These are phyloP conservation scores for Chrysanthemum makinoi DNA, from an alignment of 129 eudicot genomes.

Conservation along the genomic window DNA sequence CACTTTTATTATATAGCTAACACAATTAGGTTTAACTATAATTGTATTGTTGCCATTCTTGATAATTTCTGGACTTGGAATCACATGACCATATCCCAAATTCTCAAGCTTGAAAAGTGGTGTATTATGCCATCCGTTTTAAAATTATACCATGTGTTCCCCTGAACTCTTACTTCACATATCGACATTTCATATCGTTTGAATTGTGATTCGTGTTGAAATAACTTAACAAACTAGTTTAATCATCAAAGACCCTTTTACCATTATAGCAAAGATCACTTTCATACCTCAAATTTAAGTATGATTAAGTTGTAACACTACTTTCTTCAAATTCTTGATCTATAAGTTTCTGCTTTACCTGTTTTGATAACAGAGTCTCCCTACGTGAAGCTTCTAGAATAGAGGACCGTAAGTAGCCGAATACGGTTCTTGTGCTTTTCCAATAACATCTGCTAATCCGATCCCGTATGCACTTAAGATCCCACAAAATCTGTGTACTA, in stretches of 20 bases:
- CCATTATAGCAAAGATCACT: constrained; percentile 98
- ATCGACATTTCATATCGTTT: constrained; percentile 82
- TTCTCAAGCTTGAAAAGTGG: constrained; percentile 79
- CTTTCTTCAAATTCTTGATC: constrained; percentile 75
- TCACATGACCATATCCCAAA: constrained; percentile 69
- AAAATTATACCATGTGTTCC: constrained; percentile 62
- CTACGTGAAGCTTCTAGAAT: constrained; percentile 72
- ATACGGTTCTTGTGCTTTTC: constrained; percentile 93
- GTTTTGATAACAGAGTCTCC: constrained; percentile 53
- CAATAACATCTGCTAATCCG: constrained; percentile 98
- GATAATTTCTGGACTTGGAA: constrained; percentile 78
- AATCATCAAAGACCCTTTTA: constrained; percentile 66
- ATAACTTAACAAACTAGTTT: constrained; percentile 72
- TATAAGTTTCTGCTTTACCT: constrained; percentile 59
- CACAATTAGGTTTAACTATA: constrained; percentile 82
- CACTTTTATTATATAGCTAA: no score
- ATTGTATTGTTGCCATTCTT: constrained; percentile 99
- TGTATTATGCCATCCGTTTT: constrained; percentile 62
- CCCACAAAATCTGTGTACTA: constrained; percentile 89
- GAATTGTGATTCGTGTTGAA: constrained; percentile 88
- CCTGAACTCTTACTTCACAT: constrained; percentile 90
- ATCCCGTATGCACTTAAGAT: constrained; percentile 90
- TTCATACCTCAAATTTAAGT: constrained; percentile 79
- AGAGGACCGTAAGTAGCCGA: constrained; percentile 67
- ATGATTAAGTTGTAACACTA: constrained; percentile 62